These are phyloP conservation scores for Aureobasidium sp. DNA, from an alignment of 2,329 filamentous ascomycete species.

Conservation along the genomic window DNA sequence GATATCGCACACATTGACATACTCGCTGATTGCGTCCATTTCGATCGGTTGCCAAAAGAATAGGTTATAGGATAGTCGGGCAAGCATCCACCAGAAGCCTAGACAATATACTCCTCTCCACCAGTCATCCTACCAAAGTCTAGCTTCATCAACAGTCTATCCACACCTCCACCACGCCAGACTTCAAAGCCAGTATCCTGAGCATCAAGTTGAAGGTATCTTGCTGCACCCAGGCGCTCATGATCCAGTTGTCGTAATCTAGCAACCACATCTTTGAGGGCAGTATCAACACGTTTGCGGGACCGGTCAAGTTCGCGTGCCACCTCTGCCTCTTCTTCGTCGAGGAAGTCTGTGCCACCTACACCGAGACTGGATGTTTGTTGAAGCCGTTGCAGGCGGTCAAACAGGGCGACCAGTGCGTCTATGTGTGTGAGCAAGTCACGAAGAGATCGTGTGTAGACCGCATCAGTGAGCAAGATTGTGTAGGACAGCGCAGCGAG, in stretches of 20 bases:
- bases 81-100: not conserved
- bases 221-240: constrained; percentile 32
- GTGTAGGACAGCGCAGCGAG: constrained; percentile 60
- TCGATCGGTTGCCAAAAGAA: not conserved
- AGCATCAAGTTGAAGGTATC: constrained; percentile 22
- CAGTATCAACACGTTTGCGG: constrained; percentile 57
- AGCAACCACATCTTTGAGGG: constrained; percentile 56
- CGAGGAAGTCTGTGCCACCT: constrained; percentile 50
- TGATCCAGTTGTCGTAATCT: constrained; percentile 55
- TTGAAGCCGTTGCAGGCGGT: constrained; percentile 70
- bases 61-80: not conserved
- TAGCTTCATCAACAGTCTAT: constrained; percentile 84
- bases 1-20: not conserved
- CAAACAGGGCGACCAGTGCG: constrained; percentile 68
- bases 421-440: constrained; percentile 68
- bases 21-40: not conserved
- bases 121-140: constrained; percentile 48
- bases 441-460: constrained; percentile 60
- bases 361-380: constrained; percentile 73
- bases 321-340: constrained; percentile 64
- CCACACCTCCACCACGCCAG: constrained; percentile 68
- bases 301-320: constrained; percentile 57
- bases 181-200: constrained; percentile 54
- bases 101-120: constrained; percentile 24
- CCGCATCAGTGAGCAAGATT: constrained; percentile 57